Conservation (phyloP, 768 basidiomycete species). For the Hypholoma fasciculare region DNA sequence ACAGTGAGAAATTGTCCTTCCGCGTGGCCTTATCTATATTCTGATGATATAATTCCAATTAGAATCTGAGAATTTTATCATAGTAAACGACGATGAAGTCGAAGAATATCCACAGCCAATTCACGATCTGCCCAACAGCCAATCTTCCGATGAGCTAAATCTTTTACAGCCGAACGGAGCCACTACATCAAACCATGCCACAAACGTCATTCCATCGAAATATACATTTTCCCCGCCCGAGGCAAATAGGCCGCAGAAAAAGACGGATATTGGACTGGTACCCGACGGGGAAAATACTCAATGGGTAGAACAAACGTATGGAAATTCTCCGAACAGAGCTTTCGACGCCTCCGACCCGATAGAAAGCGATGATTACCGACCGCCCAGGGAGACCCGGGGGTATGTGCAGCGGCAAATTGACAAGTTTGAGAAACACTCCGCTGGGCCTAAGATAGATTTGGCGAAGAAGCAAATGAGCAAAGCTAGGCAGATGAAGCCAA, state of each 20-base stretch:
- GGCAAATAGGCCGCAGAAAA: background rate
- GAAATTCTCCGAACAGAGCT: background rate
- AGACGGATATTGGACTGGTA: background rate
- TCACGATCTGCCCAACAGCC: background rate
- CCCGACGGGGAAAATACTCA: conserved; percentile 10
- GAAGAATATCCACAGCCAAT: background rate
- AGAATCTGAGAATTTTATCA: background rate
- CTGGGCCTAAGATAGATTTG: conserved; percentile 1
- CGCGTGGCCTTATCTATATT: background rate
- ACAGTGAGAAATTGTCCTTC: background rate
- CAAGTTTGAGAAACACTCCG: background rate
- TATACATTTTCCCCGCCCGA: background rate
- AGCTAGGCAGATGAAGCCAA: conserved; percentile 5
- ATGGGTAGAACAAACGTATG: background rate
- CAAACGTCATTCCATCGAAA: background rate
- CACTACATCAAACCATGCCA: background rate
- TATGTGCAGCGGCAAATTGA: background rate
- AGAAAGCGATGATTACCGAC: background rate
- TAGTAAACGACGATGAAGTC: conserved; percentile 1
- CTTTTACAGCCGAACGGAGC: too few species aligned
- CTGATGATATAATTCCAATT: background rate
- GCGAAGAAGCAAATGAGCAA: background rate
- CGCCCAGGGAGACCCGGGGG: background rate
- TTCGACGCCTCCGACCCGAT: background rate
- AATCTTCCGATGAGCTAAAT: conserved; percentile 9